These are phyloP conservation scores for Penicillium sp. DNA, from an alignment of 2,329 filamentous ascomycete species.

Conservation along the genomic window DNA sequence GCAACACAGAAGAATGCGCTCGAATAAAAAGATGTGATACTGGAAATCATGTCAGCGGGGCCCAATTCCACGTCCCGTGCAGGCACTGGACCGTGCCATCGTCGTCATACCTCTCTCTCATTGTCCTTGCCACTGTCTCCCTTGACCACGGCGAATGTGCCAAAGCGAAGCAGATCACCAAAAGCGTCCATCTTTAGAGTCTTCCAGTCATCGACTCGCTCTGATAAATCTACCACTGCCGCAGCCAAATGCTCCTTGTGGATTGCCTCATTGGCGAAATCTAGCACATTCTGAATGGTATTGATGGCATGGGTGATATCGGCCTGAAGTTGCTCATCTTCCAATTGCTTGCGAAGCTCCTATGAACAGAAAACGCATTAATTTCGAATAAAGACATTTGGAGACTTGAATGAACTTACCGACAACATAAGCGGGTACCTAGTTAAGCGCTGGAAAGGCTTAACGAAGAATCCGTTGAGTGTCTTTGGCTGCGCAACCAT, in stretches of 20 bases:
- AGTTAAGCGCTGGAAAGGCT: slow-evolving; percentile 91
- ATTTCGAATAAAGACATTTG: neutral
- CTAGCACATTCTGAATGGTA: slow-evolving; percentile 76
- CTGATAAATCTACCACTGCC: slow-evolving; percentile 76
- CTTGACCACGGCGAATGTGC: slow-evolving; percentile 88
- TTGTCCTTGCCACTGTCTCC: slow-evolving; percentile 72
- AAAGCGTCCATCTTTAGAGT: slow-evolving; percentile 88
- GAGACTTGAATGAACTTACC: slow-evolving; percentile 48
- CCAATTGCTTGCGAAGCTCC: slow-evolving; percentile 84
- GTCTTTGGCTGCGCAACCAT: slow-evolving; percentile 87
- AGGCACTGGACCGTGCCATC: neutral
- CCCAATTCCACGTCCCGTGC: neutral
- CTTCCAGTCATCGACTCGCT: slow-evolving; percentile 95
- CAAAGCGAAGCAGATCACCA: slow-evolving; percentile 81
- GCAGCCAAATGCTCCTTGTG: slow-evolving; percentile 81
- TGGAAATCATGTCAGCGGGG: slow-evolving; percentile 40
- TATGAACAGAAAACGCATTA: slow-evolving; percentile 34
- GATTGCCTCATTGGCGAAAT: slow-evolving; percentile 85
- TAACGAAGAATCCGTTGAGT: slow-evolving; percentile 86
- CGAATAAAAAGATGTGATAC: slow-evolving; percentile 98
- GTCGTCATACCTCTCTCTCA: slow-evolving; percentile 74
- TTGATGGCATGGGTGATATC: slow-evolving; percentile 77
- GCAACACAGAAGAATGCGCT: slow-evolving; percentile 92
- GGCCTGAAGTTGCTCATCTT: slow-evolving; percentile 64
- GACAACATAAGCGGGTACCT: slow-evolving; percentile 91